Percentiles rank a stretch among this genome's conserved stretches.
These are phyloP conservation scores for Naganishia vaughanmartiniae DNA, from an alignment of 768 basidiomycete species.

Conservation along the genomic window DNA sequence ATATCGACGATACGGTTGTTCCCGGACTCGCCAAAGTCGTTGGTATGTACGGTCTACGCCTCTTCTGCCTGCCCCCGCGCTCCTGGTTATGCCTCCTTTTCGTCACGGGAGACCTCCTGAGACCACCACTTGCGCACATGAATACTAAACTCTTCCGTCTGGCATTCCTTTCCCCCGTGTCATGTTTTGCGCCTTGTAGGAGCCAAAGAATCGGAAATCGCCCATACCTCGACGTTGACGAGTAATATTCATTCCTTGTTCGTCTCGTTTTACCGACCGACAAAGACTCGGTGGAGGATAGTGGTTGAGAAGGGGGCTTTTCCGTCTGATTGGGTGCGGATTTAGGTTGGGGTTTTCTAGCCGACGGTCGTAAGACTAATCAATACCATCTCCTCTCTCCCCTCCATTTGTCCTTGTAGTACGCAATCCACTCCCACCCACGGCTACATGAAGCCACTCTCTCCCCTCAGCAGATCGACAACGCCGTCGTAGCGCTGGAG, in stretches of 20 bases:
- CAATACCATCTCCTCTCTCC: background rate
- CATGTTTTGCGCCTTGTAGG: too few relatives aligned
- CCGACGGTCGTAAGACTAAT: background rate
- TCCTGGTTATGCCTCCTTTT: background rate
- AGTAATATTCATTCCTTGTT: conserved; percentile 94
- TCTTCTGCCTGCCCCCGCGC: background rate
- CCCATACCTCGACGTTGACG: conserved; percentile 91
- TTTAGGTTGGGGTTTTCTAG: conserved; percentile 6
- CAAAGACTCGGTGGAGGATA: conserved; percentile 79
- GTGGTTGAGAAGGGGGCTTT: conserved; percentile 91
- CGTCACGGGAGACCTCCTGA: too few relatives aligned
- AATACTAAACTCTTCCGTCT: too few relatives aligned
- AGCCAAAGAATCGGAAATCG: conserved; percentile 82
- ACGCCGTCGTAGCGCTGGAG: conserved; percentile 71
- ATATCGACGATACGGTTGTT: conserved; percentile 68
- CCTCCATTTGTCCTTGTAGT: too few relatives aligned
- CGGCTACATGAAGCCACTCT: conserved; percentile 71
- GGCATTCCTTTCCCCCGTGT: too few relatives aligned
- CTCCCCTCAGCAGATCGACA: conserved; percentile 50
- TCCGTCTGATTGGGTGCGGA: conserved; percentile 85
- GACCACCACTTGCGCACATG: too few relatives aligned
- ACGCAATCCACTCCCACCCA: conserved; percentile 93
- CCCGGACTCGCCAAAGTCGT: conserved; percentile 75
- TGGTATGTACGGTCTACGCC: conserved; percentile 59
- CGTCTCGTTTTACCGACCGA: conserved; percentile 89